Percentiles rank a stretch among this genome's conserved stretches.
Evolutionary conservation across 441 rosid species (phyloP).

Genomic region (Erodium texanum): DNA sequence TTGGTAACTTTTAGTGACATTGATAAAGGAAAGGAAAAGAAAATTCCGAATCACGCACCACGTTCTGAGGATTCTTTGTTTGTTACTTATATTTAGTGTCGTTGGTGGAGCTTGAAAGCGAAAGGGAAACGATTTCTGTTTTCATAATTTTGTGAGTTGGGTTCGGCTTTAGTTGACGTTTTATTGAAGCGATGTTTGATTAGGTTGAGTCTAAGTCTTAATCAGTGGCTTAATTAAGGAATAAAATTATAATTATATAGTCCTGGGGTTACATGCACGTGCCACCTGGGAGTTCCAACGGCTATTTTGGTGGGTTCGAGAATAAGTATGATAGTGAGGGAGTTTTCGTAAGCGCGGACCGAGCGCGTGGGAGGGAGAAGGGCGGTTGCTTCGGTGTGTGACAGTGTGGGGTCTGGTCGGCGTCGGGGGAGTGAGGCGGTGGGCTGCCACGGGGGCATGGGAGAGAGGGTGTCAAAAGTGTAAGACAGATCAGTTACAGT

Average conservation of each 20-base stretch:
- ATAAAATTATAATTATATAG: neutral
- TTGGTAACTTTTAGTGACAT: neutral
- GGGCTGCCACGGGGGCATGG: too few relatives aligned
- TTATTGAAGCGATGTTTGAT: constrained; percentile 1
- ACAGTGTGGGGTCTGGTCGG: too few relatives aligned
- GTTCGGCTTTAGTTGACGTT: neutral
- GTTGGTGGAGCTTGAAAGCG: neutral
- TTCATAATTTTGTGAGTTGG: neutral
- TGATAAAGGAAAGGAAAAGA: neutral
- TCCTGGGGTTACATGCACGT: constrained; percentile 5
- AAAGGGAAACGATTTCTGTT: neutral
- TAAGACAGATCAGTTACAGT: too few relatives aligned
- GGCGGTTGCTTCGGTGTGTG: too few relatives aligned
- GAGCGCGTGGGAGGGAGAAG: neutral
- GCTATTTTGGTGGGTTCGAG: constrained; percentile 2
- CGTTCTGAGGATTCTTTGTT: neutral
- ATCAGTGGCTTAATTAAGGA: too few relatives aligned
- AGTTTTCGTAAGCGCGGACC: neutral
- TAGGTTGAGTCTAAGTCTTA: neutral
- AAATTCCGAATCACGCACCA: neutral
- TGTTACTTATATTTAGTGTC: neutral
- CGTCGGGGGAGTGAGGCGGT: too few relatives aligned
- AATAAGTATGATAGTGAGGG: neutral
- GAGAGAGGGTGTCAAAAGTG: too few relatives aligned
- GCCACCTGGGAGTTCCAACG: neutral